phyloP scores from a whole-genome alignment of 768 basidiomycete species.

The Inosperma sp. region DNA sequence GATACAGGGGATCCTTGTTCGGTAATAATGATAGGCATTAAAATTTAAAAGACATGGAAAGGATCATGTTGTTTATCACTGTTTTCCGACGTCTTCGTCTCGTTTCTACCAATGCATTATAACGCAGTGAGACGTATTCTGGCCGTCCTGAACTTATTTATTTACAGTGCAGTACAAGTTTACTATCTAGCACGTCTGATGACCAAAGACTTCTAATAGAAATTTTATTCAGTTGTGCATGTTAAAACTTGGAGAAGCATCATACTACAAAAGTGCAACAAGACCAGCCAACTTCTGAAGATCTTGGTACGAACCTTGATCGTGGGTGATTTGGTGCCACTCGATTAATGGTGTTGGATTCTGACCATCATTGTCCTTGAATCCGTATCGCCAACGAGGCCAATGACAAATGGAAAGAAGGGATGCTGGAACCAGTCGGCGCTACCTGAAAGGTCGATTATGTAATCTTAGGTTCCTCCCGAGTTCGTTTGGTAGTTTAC shows the following conservation, averaged over 20 bases:
- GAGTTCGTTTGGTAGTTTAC: no score
- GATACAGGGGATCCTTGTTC: constrained; percentile 41
- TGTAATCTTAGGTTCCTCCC: no score
- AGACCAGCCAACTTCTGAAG: constrained; percentile 6
- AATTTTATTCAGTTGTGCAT: neutral
- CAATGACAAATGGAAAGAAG: constrained; percentile 5
- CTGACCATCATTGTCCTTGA: constrained; percentile 3
- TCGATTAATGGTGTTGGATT: constrained; percentile 1
- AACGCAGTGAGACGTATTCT: no score
- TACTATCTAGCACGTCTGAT: no score
- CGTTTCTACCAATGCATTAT: no score
- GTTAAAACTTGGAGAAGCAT: neutral
- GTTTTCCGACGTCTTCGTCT: neutral
- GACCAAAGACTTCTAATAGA: neutral
- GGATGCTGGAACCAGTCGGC: no score
- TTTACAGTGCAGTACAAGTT: no score
- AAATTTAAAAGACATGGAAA: neutral
- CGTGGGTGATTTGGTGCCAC: constrained; percentile 1
- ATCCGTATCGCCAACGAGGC: constrained; percentile 7
- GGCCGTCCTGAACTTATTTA: no score
- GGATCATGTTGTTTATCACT: neutral
- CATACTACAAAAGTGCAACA: constrained; percentile 5
- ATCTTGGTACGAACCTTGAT: constrained; percentile 4
- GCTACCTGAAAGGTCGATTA: no score
- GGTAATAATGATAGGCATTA: constrained; percentile 35